Percentiles rank a stretch among this genome's conserved stretches.
phyloP scores from a whole-genome alignment of 352 stramenopile genomes.

The Globisporangium rhizosaccharum region DNA sequence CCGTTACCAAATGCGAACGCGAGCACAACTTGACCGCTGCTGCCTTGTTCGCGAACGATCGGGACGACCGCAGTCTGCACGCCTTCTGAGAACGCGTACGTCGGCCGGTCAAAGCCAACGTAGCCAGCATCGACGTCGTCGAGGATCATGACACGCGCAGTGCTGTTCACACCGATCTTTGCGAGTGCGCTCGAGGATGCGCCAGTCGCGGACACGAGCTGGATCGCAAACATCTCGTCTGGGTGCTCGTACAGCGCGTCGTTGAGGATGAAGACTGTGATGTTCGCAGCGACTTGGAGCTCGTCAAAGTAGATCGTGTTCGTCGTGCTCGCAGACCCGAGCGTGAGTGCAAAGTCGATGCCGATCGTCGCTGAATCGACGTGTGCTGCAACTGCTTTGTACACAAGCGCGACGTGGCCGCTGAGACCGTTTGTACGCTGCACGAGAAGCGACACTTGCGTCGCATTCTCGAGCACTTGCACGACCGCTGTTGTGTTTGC shows the following conservation, averaged over 20 bases:
- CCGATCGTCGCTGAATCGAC: conserved; percentile 22
- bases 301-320: conserved; percentile 30
- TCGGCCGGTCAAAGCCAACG: conserved; percentile 32
- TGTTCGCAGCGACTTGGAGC: conserved; percentile 17
- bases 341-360: conserved; percentile 26
- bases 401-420: conserved; percentile 31
- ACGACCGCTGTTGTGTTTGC: conserved; percentile 8
- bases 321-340: conserved; percentile 9
- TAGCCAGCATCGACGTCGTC: conserved; percentile 61
- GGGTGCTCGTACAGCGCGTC: conserved; percentile 35
- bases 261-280: conserved; percentile 38
- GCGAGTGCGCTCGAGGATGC: conserved; percentile 6
- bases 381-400: conserved; percentile 8
- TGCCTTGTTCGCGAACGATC: conserved; percentile 43
- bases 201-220: conserved; percentile 18
- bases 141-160: conserved; percentile 34
- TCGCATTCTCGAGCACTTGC: conserved; percentile 36
- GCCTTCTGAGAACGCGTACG: conserved; percentile 31
- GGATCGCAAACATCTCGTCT: conserved; percentile 36
- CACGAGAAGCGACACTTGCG: conserved; percentile 22
- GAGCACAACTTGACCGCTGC: conserved; percentile 29
- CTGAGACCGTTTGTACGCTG: conserved; percentile 39
- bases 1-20: conserved; percentile 29
- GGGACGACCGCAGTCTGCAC: conserved; percentile 22
- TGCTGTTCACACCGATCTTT: conserved; percentile 30